Percentiles rank a stretch among this genome's conserved stretches.
These are phyloP conservation scores for Aphanomyces cochlioides DNA, from an alignment of 352 stramenopile species.

Conservation along the genomic window DNA sequence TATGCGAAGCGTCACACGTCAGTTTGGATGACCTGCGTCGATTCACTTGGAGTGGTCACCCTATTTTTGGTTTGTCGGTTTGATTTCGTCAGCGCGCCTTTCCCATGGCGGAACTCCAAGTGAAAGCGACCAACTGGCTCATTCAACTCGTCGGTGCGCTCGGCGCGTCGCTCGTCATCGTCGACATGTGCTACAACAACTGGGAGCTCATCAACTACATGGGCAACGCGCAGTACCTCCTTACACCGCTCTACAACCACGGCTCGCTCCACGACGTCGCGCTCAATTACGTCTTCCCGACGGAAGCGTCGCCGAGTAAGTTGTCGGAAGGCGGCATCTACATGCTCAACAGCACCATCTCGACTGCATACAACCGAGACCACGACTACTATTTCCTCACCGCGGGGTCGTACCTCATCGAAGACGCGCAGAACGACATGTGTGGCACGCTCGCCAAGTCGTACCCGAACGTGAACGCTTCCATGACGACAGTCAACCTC, in stretches of 20 bases:
- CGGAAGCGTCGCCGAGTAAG: conserved; percentile 6
- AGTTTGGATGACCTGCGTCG: too few species aligned
- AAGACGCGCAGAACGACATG: not conserved
- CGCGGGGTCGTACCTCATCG: conserved; percentile 10
- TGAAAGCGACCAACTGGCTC: too few species aligned
- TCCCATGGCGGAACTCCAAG: too few species aligned
- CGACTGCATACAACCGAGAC: not conserved
- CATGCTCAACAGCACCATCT: conserved; percentile 14
- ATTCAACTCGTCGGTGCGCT: too few species aligned
- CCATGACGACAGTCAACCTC: not conserved
- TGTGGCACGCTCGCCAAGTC: not conserved
- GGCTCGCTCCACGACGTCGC: not conserved
- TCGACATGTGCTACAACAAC: conserved; percentile 9
- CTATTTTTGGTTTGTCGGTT: too few species aligned
- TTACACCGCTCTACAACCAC: conserved; percentile 2
- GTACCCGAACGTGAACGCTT: not conserved
- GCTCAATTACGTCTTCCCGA: not conserved
- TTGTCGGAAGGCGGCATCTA: conserved; percentile 13
- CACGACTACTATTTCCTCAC: conserved; percentile 6
- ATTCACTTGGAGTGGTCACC: too few species aligned
- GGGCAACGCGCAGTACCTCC: conserved; percentile 10
- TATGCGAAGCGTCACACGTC: too few species aligned
- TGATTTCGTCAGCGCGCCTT: too few species aligned
- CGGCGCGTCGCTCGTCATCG: not conserved
- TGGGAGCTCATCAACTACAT: conserved; percentile 20